Base-by-base conservation (phyloP, 2,329 filamentous ascomycete species). In the Aureobasidium mangrovei region DNA sequence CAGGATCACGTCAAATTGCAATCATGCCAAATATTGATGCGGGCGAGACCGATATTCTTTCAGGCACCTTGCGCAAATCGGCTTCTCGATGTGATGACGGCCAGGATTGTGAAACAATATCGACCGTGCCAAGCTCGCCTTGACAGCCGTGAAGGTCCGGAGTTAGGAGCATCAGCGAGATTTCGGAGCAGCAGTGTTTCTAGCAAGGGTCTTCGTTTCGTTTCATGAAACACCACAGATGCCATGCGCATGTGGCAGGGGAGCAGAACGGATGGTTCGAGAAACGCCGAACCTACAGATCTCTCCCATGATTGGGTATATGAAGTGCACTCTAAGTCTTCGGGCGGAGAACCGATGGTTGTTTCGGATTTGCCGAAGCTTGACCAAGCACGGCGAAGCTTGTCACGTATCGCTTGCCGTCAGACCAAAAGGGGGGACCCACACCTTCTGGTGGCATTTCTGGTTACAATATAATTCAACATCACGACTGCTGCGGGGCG, bases 181-280 rank as follows among this genome's bases (percentile, higher is more conserved):
- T 18, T 18, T 18, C 18, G 18, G 18, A 18, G 18, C 18, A 18
- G 18, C 18, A 18, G 18, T 18, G 18, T 18, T 18, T 18, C 18
- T 18, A 18, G 18, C 18, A 18, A 18, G 18, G 18, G 18, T 18
- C 18, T 49, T 40, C 46, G 12, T 10, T 32, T 49, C 46, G 46
- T 49, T 18, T 49, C 36, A 3, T 49, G 46, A 49, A 49, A 49
- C 46, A 40, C 46, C 39, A 31, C 46, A 49, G 27, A 27, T 49
- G 36, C 36, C 27, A 49, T 40, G 46, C 46, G 35, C 46, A 39
- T 39, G 26, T 26, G 26, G 35, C 26, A 12, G 35, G 28, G 12
- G 36, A 28, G n/a, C 10, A 12, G 7, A 32, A 40, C 5, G 31
- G 9, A 10, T 31, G 35, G 35, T 32, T 40, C 46, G 35, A 49